Conservation (phyloP, 164 flowering plant genomes). For the Chimonanthus praecox region DNA sequence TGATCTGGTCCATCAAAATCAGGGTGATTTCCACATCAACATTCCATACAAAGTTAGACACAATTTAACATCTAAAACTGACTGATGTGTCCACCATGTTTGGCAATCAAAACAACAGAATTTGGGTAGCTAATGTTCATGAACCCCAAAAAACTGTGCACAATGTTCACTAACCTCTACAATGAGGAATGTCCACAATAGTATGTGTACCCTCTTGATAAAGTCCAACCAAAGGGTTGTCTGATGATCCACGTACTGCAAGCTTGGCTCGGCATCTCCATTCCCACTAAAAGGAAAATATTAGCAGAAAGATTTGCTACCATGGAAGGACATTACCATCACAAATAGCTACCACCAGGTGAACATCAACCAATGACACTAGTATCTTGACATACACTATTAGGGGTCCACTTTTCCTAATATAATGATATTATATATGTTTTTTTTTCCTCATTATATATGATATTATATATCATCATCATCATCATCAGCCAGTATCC, state of each 20-base stretch:
- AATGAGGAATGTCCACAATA: constrained; percentile 80
- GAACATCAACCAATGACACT: too few relatives aligned
- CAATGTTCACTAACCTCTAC: constrained; percentile 50
- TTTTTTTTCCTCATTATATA: too few relatives aligned
- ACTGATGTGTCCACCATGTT: too few relatives aligned
- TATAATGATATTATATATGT: too few relatives aligned
- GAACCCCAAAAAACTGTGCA: background rate
- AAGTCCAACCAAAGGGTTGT: constrained; percentile 66
- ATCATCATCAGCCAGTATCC: too few relatives aligned
- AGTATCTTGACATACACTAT: too few relatives aligned
- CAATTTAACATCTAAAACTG: background rate
- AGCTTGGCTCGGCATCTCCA: constrained; percentile 98
- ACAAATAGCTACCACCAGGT: too few relatives aligned
- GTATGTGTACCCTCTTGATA: constrained; percentile 86
- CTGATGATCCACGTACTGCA: constrained; percentile 77
- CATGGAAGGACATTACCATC: background rate
- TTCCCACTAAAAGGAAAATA: constrained; percentile 52
- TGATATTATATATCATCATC: too few relatives aligned
- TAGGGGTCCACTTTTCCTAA: too few relatives aligned
- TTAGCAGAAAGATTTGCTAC: constrained; percentile 1
- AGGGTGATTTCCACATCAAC: background rate
- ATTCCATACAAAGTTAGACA: background rate
- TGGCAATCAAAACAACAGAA: background rate
- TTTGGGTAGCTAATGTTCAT: background rate
- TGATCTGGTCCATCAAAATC: too few relatives aligned